Evolutionary conservation across 2,329 filamentous ascomycete genomes (phyloP).

Genomic region (Penicillium vulpinum): DNA sequence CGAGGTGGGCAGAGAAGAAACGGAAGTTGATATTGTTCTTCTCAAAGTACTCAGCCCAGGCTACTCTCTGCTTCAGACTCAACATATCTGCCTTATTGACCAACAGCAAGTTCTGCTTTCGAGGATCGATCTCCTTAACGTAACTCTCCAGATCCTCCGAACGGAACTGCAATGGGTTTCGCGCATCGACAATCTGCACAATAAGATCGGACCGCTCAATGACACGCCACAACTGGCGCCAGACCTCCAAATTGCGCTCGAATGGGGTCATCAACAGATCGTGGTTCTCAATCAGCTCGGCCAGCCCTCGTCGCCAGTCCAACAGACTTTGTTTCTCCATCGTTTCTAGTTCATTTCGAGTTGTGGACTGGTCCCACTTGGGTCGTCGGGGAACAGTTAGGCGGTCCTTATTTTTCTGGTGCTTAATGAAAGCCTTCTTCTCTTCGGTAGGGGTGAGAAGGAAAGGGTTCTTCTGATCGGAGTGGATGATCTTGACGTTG

Average conservation of each 20-base stretch:
- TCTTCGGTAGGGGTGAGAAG: slow-evolving; percentile 84
- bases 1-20: slow-evolving; percentile 93
- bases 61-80: slow-evolving; percentile 75
- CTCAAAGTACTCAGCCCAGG: slow-evolving; percentile 86
- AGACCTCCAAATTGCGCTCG: slow-evolving; percentile 94
- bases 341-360: slow-evolving; percentile 74
- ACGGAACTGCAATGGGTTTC: slow-evolving; percentile 90
- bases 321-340: slow-evolving; percentile 79
- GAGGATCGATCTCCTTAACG: slow-evolving; percentile 85
- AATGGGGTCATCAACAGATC: slow-evolving; percentile 97
- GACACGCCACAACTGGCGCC: slow-evolving; percentile 96
- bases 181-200: slow-evolving; percentile 96
- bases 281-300: slow-evolving; percentile 89
- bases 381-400: slow-evolving; percentile 89
- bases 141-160: slow-evolving; percentile 92
- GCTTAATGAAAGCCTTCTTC: slow-evolving; percentile 73
- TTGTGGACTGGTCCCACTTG: slow-evolving; percentile 83
- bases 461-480: slow-evolving; percentile 93
- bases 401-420: slow-evolving; percentile 73
- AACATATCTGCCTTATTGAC: slow-evolving; percentile 99
- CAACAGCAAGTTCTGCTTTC: slow-evolving; percentile 85
- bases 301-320: slow-evolving; percentile 84
- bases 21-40: slow-evolving; percentile 80
- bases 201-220: slow-evolving; percentile 95
- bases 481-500: slow-evolving; percentile 98